Evolutionary conservation across 768 basidiomycete genomes (phyloP).

Genomic region (Lyophyllum semitale): DNA sequence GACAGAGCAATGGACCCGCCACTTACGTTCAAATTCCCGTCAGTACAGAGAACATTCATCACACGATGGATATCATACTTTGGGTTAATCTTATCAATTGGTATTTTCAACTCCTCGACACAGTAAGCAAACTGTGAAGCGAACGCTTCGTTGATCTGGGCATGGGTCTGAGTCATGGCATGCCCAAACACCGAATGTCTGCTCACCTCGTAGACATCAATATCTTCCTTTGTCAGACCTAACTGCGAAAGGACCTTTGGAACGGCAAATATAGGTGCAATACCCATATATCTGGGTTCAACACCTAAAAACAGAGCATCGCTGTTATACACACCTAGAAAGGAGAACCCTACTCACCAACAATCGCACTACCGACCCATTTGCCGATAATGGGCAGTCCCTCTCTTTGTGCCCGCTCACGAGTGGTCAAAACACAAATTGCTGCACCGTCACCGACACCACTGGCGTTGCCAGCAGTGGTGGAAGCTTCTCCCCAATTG

Average conservation of each 20-base stretch:
- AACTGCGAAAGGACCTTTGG: conserved; percentile 64
- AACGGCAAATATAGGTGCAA: conserved; percentile 71
- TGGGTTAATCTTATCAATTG: conserved; percentile 82
- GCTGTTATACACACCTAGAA: not conserved
- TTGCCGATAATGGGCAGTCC: conserved; percentile 83
- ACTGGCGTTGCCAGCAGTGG: conserved; percentile 85
- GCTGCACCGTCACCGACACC: conserved; percentile 94
- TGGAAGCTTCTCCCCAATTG: conserved; percentile 68
- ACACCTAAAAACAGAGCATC: conserved; percentile 47
- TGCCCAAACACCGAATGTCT: not conserved
- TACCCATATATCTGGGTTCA: conserved; percentile 78
- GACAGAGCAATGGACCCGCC: conserved; percentile 86
- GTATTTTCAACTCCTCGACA: conserved; percentile 75
- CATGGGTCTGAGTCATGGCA: not conserved
- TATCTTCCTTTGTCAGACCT: conserved; percentile 69
- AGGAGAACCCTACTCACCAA: conserved; percentile 48
- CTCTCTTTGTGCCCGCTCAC: conserved; percentile 47
- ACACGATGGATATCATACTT: conserved; percentile 51
- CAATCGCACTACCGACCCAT: conserved; percentile 75
- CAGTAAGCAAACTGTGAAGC: conserved; percentile 95
- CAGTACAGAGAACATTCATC: not conserved
- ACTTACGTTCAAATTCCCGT: conserved; percentile 39
- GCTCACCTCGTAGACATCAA: conserved; percentile 74
- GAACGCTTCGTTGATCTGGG: conserved; percentile 86
- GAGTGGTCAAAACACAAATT: conserved; percentile 78